These are phyloP conservation scores for Beauveria pseudobassiana DNA, from an alignment of 2,329 filamentous ascomycete species.

Conservation along the genomic window DNA sequence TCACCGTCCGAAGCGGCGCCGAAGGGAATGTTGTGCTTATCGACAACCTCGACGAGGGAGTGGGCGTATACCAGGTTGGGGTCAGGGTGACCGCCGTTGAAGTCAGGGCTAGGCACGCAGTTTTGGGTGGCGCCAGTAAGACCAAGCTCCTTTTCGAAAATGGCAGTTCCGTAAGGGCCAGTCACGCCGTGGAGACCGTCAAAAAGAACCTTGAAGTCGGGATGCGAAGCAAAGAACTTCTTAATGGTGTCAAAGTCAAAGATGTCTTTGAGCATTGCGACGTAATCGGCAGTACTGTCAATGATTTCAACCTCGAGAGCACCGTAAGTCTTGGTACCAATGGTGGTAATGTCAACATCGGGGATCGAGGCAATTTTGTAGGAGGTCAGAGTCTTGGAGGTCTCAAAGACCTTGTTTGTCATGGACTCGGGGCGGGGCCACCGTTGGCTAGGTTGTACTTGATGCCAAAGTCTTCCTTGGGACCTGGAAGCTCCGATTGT, in stretches of 20 bases:
- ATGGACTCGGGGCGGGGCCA: slow-evolving; percentile 88
- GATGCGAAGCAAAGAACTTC: slow-evolving; percentile 78
- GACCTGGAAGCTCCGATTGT: slow-evolving; percentile 47
- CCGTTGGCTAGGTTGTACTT: slow-evolving; percentile 99
- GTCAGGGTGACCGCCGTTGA: slow-evolving; percentile 94
- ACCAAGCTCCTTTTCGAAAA: slow-evolving; percentile 90
- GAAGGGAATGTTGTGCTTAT: slow-evolving; percentile 87
- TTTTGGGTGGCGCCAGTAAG: slow-evolving; percentile 76
- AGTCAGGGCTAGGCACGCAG: slow-evolving; percentile 86
- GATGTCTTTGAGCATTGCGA: slow-evolving; percentile 94
- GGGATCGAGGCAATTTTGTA: slow-evolving; percentile 90
- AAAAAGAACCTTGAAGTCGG: slow-evolving; percentile 94
- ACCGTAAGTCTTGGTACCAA: slow-evolving; percentile 81
- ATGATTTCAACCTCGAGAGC: slow-evolving; percentile 89
- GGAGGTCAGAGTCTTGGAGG: slow-evolving; percentile 78
- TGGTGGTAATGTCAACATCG: slow-evolving; percentile 72
- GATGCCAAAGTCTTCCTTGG: slow-evolving; percentile 94
- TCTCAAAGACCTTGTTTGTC: slow-evolving; percentile 95
- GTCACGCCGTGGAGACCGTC: slow-evolving; percentile 93
- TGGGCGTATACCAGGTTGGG: slow-evolving; percentile 97
- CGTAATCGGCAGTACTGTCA: slow-evolving; percentile 87
- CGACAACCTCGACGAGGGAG: slow-evolving; percentile 86
- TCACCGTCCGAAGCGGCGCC: slow-evolving; percentile 95
- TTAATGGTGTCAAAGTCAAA: slow-evolving; percentile 97
- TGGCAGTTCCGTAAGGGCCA: slow-evolving; percentile 87